Evolutionary conservation across 1,284 basidiomycete genomes (phyloP), one percentile per base, ranked within the genome.

Genomic region (Malassezia sp.): DNA sequence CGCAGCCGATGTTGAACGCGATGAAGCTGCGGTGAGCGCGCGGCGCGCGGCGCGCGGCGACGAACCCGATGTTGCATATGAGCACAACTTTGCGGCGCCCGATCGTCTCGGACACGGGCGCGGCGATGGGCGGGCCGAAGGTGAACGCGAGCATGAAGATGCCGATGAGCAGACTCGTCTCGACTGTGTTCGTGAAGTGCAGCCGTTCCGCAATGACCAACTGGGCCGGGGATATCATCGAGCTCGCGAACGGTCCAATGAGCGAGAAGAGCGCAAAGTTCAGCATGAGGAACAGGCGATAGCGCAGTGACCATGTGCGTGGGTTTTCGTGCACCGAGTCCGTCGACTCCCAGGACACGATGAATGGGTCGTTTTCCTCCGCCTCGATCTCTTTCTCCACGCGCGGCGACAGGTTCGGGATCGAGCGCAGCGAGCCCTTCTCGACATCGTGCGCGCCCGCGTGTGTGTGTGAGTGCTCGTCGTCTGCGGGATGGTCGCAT

Each of bases 271-370:
- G 38, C 3, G 57, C 57, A 3, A 62, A 64, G 15, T 65, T 42
- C 0, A 33, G 36, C 26, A 79, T 80, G 0, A 80, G 78, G 78
- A 80, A 79, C 74, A 81, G 82, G 49, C 75, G 74, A 32, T 69
- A 70, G 22, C 39, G 30, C 49, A 73, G 75, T 0, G 73, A 59
- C 82, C 82, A 84, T 67, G 83, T 82, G 63, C 77, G 78, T 0
- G 81, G 81, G 63, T 83, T 82, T 15, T 67, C 66, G 2, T 77
- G 77, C 12, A 37, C 27, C 67, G 82, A 80, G 37, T 78, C 69
- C 0, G 77, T 76, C 0, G 77, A 77, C 40, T 81, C 78, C 79
- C 80, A 82, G 38, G 79, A 75, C 11, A 82, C 76, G 6, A 61
- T 27, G 30, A 60, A 56, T 3, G 61, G 53, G 18, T 42, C 34